Evolutionary conservation across 1,284 basidiomycete genomes (phyloP), one percentile per base, ranked within the genome.

Genomic region (Moniliella sp.): DNA sequence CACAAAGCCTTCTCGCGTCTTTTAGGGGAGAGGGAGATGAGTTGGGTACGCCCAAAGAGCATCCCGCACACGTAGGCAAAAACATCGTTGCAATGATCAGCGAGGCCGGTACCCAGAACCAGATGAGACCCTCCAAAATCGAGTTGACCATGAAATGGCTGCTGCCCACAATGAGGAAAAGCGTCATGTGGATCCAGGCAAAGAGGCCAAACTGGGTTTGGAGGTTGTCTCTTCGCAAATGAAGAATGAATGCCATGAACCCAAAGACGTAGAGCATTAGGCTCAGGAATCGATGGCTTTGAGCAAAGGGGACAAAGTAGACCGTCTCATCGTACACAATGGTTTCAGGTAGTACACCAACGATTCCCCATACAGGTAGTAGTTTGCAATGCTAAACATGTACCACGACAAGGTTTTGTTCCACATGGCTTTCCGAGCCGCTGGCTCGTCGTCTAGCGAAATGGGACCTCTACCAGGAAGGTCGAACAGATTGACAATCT

Each of bases 291-390:
- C 91, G 76, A 58, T 97, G 91, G 61, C 94, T 93, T 28, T 78
- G 79, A 2, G 84, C 86, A 50, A 99, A 94, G 3, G 80, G 78
- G 29, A 86, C 69, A 35, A 97, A 71, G 55, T 81, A 78, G 8
- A 81, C 79, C 46, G 93, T 86, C 30, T 81, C 76, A 50, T n/a
- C n/a, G n/a, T n/a, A n/a, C n/a, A n/a, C n/a, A n/a, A n/a, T n/a
- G n/a, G n/a, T n/a, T 97, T 97, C 72, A 97, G 94, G 67, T 97
- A 99, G 65, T 97, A 93, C 54, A 97, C 93, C 61, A 99, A 86
- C 45, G 82, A 88, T 65, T 99, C 91, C 35, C 91, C 91, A 50
- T 99, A 97, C 12, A 99, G 64, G 65, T 93, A 97, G 63, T 94
- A 99, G 64, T 97, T 97, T 32, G 80, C 78, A 30, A 84, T 79